A percentile compares a stretch with the other conserved stretches of the same genome.
These are phyloP conservation scores for Zymoseptoria crescenta DNA, from an alignment of 2,329 filamentous ascomycete species.

Conservation along the genomic window DNA sequence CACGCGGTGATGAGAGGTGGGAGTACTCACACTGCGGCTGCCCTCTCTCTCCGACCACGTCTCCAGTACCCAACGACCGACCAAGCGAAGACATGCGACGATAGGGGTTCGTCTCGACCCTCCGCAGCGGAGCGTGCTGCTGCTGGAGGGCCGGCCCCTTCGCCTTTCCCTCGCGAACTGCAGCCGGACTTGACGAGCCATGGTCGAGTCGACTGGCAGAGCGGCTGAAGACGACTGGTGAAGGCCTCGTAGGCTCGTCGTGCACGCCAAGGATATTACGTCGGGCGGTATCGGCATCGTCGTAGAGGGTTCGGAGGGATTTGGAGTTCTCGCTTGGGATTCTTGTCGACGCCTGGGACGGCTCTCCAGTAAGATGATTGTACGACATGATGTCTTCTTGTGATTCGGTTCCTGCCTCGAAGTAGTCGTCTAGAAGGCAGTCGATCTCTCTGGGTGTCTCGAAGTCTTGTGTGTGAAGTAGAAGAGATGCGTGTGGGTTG, in stretches of 20 bases:
- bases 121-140: background rate
- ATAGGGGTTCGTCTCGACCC: background rate
- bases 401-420: constrained; percentile 13
- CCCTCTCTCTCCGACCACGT: background rate
- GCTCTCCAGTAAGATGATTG: constrained; percentile 10
- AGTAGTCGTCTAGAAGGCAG: constrained; percentile 28
- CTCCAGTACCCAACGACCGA: background rate
- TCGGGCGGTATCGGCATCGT: constrained; percentile 21
- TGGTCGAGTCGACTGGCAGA: background rate
- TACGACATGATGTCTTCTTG: constrained; percentile 4
- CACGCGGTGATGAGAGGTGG: background rate
- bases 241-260: background rate
- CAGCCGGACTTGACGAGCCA: background rate
- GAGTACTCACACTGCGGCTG: constrained; percentile 1
- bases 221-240: background rate
- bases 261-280: constrained; percentile 21
- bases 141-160: background rate
- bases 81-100: background rate
- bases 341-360: constrained; percentile 10
- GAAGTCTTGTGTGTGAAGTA: constrained; percentile 20
- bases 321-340: constrained; percentile 12
- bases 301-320: constrained; percentile 19
- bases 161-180: background rate
- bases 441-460: constrained; percentile 29
- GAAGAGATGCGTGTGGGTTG: constrained; percentile 29